A percentile compares a stretch with the other conserved stretches of the same genome.
Evolutionary conservation across 768 basidiomycete genomes (phyloP).

Genomic region (Phlebiopsis gigantea): DNA sequence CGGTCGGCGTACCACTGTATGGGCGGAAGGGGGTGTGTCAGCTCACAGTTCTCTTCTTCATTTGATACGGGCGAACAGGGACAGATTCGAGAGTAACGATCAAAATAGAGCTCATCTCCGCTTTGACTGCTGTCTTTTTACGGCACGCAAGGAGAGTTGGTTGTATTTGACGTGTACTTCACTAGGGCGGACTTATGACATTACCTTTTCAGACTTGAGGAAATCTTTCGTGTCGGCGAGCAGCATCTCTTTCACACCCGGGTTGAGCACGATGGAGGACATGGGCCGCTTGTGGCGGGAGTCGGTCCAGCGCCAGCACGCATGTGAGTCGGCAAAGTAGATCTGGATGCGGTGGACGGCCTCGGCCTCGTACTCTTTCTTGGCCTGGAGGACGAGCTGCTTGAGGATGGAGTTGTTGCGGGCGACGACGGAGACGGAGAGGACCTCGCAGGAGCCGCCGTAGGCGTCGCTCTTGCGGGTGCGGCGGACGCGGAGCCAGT

Average conservation of each 20-base stretch:
- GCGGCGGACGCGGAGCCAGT: constrained; percentile 76
- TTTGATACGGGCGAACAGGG: not conserved
- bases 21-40: not conserved
- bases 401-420: constrained; percentile 81
- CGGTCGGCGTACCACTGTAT: constrained; percentile 86
- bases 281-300: constrained; percentile 86
- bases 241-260: constrained; percentile 87
- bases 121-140: not conserved
- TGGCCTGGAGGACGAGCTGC: constrained; percentile 86
- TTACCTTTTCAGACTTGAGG: constrained; percentile 74
- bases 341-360: constrained; percentile 85
- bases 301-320: constrained; percentile 85
- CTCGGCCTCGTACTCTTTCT: constrained; percentile 84
- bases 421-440: constrained; percentile 82
- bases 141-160: constrained; percentile 6
- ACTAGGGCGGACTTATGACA: constrained; percentile 12
- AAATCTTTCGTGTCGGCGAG: constrained; percentile 79
- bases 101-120: not conserved
- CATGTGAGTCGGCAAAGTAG: constrained; percentile 85
- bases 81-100: not conserved
- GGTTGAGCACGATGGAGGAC: constrained; percentile 80
- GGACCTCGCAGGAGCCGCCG: constrained; percentile 61
- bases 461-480: constrained; percentile 54
- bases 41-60: not conserved
- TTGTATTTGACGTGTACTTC: not conserved